Evolutionary conservation across 176 grass and related monocot genomes (phyloP).

Genomic region (Sorghum bicolor): Sorghum_bicolor_NCBIv3 NC_012877.2:60546501-60547000

Average conservation of each 20-base stretch:
- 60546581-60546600: slow-evolving; percentile 64
- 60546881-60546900: slow-evolving; percentile 53
- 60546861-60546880: slow-evolving; percentile 66
- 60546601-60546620: slow-evolving; percentile 62
- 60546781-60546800: slow-evolving; percentile 65
- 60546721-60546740: slow-evolving; percentile 29
- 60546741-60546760: slow-evolving; percentile 28
- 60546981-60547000: slow-evolving; percentile 50
- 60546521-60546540: slow-evolving; percentile 31
- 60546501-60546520: neutral
- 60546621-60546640: slow-evolving; percentile 56
- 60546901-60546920: slow-evolving; percentile 4
- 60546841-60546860: slow-evolving; percentile 83
- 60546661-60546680: slow-evolving; percentile 52
- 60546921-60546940: slow-evolving; percentile 39
- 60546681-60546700: slow-evolving; percentile 46
- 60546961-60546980: slow-evolving; percentile 37
- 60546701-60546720: slow-evolving; percentile 28
- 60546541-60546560: slow-evolving; percentile 40
- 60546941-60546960: slow-evolving; percentile 68
- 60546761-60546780: slow-evolving; percentile 32
- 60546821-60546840: slow-evolving; percentile 63
- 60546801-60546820: slow-evolving; percentile 84
- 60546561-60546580: slow-evolving; percentile 69
- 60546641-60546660: slow-evolving; percentile 66